These are phyloP conservation scores for Nemania sp. DNA, from an alignment of 2,329 filamentous ascomycete genomes.

Conservation along the genomic window DNA sequence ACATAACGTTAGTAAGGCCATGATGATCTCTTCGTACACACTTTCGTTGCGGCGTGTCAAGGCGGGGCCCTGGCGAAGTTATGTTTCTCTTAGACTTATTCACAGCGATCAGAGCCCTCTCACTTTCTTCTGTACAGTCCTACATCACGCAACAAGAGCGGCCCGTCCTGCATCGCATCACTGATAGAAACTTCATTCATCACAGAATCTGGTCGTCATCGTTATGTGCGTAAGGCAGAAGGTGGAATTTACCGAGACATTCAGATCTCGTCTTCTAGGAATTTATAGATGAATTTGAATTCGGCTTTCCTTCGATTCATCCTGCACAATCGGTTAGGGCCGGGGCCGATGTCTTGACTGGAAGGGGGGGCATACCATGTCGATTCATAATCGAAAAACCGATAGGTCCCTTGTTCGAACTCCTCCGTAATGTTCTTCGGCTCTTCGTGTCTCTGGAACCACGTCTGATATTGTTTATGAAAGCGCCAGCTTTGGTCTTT, in stretches of 20 bases:
- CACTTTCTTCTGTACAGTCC: neutral
- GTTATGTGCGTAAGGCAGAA: neutral
- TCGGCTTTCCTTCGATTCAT: conserved; percentile 98
- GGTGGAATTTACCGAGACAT: conserved; percentile 51
- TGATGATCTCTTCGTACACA: no score
- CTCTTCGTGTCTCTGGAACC: conserved; percentile 98
- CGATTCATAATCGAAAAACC: conserved; percentile 99
- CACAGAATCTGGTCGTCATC: conserved; percentile 9
- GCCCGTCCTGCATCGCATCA: neutral
- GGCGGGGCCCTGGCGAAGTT: neutral
- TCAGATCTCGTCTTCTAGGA: conserved; percentile 88
- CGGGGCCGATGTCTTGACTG: neutral
- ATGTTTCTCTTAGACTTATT: conserved; percentile 17
- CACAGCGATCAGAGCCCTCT: conserved; percentile 9
- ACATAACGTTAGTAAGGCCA: neutral
- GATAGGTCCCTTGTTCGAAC: conserved; percentile 97
- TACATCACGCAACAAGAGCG: neutral
- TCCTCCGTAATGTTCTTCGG: conserved; percentile 98
- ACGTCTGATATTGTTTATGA: conserved; percentile 99
- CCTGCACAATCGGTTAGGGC: conserved; percentile 57
- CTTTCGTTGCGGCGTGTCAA: conserved; percentile 7
- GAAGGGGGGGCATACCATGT: conserved; percentile 76
- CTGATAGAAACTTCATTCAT: neutral
- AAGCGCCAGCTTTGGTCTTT: conserved; percentile 99
- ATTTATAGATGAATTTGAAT: conserved; percentile 98